Base-by-base conservation (phyloP, 371 early-diverging fungal species). In the Basidiobolus meristosporus region DNA sequence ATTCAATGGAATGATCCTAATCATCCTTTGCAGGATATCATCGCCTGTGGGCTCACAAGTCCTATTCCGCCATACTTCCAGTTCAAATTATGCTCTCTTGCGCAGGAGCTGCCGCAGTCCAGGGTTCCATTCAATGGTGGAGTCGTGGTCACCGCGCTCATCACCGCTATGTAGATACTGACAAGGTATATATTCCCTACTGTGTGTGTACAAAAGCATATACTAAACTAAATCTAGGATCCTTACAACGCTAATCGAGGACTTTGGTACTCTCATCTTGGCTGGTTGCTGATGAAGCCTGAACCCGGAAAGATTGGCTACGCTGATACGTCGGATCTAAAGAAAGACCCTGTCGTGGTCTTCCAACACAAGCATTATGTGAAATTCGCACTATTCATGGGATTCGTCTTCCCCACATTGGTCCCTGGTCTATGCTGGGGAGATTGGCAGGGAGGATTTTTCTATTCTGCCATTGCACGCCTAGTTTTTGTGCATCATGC, bases 121-220 rank as follows among this genome's bases (percentile, higher is more conserved):
- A 86, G 57, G 85, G 87, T 22, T 82, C 82, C 31, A 66, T 73
- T 44, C 68, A 72, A 19, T 86, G 87, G 87, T 84, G 87, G 87
- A 67, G 70, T 23, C 65, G 82, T 17, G 77, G 74, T 41, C 87
- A 87, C 53, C 79, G 91, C 43, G 82, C 87, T 43, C 93, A 91
- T 54, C 95, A 93, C 64, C 67, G 89, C 37, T 88, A 70, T 52
- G 89, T 90, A 11, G 93, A 92, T 54, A 88, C 90, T 7, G 73
- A 79, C 9, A 70, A 26, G 26, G 26, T 26, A 9, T 26, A 9
- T 26, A 26, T 26, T 5, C 26, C 9, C 26, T 70, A 55, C 88
- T 9, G 87, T 51, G 88, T 86, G 15, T n/a, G n/a, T n/a, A n/a
- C n/a, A n/a, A n/a, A n/a, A n/a, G n/a, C n/a, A n/a, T n/a, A n/a